Conservation (phyloP, 805 yeast species). For the Torulaspora quercuum region DNA sequence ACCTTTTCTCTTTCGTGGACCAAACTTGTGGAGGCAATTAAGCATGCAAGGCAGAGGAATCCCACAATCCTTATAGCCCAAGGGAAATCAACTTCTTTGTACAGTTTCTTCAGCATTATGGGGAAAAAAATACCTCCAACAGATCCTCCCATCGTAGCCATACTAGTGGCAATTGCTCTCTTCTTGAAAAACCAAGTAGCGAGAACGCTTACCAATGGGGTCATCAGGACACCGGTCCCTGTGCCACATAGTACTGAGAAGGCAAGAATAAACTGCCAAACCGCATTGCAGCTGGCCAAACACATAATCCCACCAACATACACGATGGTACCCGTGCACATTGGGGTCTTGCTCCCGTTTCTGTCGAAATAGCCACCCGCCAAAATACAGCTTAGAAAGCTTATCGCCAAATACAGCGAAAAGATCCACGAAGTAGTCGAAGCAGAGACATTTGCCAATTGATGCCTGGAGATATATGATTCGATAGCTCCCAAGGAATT, state of each 20-base stretch:
- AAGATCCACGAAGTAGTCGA: constrained; percentile 65
- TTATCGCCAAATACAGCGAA: constrained; percentile 53
- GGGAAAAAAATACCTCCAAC: constrained; percentile 58
- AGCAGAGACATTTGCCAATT: constrained; percentile 46
- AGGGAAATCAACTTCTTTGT: constrained; percentile 48
- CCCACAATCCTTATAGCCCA: constrained; percentile 61
- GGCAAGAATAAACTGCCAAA: constrained; percentile 60
- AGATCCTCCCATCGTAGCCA: constrained; percentile 54
- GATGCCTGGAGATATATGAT: constrained; percentile 54
- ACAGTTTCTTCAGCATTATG: constrained; percentile 49
- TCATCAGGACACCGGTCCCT: constrained; percentile 58
- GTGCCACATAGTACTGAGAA: constrained; percentile 55
- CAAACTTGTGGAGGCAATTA: constrained; percentile 37
- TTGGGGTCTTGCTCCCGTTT: constrained; percentile 49
- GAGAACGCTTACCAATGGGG: constrained; percentile 58
- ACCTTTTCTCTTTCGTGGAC: constrained; percentile 41
- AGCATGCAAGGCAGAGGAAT: constrained; percentile 43
- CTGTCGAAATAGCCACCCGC: constrained; percentile 62
- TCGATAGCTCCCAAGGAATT: constrained; percentile 66
- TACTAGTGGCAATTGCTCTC: constrained; percentile 55
- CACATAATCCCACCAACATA: constrained; percentile 54
- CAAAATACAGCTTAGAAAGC: constrained; percentile 51
- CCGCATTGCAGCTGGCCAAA: constrained; percentile 49
- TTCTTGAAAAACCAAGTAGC: constrained; percentile 63
- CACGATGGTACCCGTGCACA: constrained; percentile 44